Evolutionary conservation across 208 protist genomes (phyloP).

Genomic region (Chromosphaera perkinsii): DNA sequence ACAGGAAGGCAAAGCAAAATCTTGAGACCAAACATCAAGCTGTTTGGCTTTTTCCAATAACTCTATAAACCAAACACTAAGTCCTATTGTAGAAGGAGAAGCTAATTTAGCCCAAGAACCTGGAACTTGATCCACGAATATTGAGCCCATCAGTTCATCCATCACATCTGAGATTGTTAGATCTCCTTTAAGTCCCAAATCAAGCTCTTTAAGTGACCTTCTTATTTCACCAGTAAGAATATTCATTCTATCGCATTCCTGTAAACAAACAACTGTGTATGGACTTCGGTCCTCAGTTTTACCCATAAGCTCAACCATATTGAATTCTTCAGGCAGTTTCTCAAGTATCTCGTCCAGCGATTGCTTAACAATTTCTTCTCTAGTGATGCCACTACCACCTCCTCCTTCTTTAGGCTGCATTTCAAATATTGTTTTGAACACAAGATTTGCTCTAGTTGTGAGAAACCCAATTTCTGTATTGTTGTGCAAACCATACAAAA

Average conservation of each 20-base stretch:
- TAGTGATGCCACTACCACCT: slow-evolving; percentile 31
- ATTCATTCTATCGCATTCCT: slow-evolving; percentile 97
- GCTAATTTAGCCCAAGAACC: too few relatives aligned
- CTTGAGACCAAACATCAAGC: too few relatives aligned
- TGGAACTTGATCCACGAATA: too few relatives aligned
- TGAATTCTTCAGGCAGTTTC: slow-evolving; percentile 40
- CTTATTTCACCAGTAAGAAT: too few relatives aligned
- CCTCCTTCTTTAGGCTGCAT: slow-evolving; percentile 83
- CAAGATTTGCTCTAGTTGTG: slow-evolving; percentile 82
- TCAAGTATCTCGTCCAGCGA: slow-evolving; percentile 31
- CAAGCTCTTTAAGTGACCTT: too few relatives aligned
- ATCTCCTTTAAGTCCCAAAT: too few relatives aligned
- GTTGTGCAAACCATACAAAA: slow-evolving; percentile 94
- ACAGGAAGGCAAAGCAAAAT: too few relatives aligned
- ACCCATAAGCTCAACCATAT: slow-evolving; percentile 54
- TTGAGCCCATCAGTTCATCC: too few relatives aligned
- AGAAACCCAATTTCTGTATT: slow-evolving; percentile 98
- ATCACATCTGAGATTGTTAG: too few relatives aligned
- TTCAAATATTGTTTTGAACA: slow-evolving; percentile 92
- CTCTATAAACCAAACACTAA: too few relatives aligned
- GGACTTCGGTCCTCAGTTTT: slow-evolving; percentile 84
- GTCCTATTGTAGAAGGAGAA: too few relatives aligned
- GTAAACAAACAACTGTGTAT: slow-evolving; percentile 85
- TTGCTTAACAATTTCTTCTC: slow-evolving; percentile 20
- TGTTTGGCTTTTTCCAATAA: too few relatives aligned